Evolutionary conservation across 2,329 filamentous ascomycete species (phyloP), one percentile per base, ranked within the genome.

Genomic region (Pseudogymnoascus sp.): DNA sequence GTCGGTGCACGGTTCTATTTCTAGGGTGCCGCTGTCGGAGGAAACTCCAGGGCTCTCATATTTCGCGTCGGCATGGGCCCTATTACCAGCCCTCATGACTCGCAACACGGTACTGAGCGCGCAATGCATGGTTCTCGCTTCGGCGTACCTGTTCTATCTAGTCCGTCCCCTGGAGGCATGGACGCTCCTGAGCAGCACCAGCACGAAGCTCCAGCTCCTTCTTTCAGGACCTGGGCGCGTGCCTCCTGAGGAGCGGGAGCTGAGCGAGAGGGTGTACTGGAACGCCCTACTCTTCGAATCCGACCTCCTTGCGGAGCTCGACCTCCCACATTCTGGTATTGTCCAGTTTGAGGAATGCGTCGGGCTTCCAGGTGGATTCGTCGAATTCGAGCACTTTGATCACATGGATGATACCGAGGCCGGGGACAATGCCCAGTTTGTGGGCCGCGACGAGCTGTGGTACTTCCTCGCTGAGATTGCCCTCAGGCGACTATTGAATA

Each of bases 381-480:
- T 89, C 69, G 80, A 81, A 25, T 40, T 29, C 62, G 76, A 82
- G 64, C 31, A 36, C n/a, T 59, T 59, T 8, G 55, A 59, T 37
- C 31, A 59, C 8, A 36, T 59, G 55, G 85, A 86, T n/a, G 85
- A 87, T 61, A 83, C 87, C 65, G 78, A 79, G 6, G 29, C 8
- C 1, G 45, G 27, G 45, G 45, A 52, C 27, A 59, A 59, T 31
- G 31, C 55, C 6, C 82, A 83, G 65, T 77, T 82, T 5, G 83
- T 85, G 6, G 88, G 87, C 10, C 82, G 85, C 58, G 90, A 93
- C 68, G 89, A 93, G 63, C 78, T 93, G 12, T 93, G 90, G 89
- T 94, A 94, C 70, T 93, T 93, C 68, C 77, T 93, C 31, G 89
- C 90, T 37, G 89, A 93, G 69, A 92, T 94, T 65, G 89, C 89